Base-by-base conservation (phyloP, 2,329 filamentous ascomycete genomes). In the Nemania abortiva region DNA sequence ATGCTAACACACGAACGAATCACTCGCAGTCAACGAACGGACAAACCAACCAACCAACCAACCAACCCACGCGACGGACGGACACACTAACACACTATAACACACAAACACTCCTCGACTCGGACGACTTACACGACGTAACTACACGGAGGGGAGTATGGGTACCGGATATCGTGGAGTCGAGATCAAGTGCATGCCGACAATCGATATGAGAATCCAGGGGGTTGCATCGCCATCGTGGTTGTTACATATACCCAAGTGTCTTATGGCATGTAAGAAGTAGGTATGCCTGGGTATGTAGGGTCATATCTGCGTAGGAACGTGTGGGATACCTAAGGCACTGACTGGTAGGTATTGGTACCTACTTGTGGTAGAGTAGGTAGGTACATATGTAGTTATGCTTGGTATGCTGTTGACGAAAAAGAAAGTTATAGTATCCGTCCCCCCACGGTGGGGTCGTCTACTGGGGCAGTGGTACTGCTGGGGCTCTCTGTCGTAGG, bases 181-280 rank as follows among this genome's bases (percentile, higher is more conserved):
- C 7, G 18, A 13, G 39, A 37, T 45, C 15, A 45, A 54, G 37
- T 20, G 53, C 27, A 54, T 59, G 59, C 34, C 29, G 57, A 39
- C 52, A 54, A 13, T 62, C 39, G 31, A 31, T 9, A 53, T 60
- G 37, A 54, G 52, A n/a, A 63, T 34, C 18, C 31, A 62, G 57
- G 42, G 49, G 42, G 24, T 5, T 39, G 37, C 15, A 4, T 39
- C 34, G 47, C 42, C 15, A 57, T 52, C 20, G 31, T 22, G n/a
- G 45, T 45, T 53, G 31, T 42, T 34, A 52, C 18, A 37, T 34
- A 15, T 34, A 37, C 34, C 34, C 34, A 53, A 22, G 47, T 13
- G n/a, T 50, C 22, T 2, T 50, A 10, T 11, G 20, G 6, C 6
- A 10, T 27, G 55, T 22, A 13, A n/a, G n/a, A 34, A 9, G 31